These are phyloP conservation scores for Pythium rishiriense DNA, from an alignment of 352 stramenopile species.

Conservation along the genomic window DNA sequence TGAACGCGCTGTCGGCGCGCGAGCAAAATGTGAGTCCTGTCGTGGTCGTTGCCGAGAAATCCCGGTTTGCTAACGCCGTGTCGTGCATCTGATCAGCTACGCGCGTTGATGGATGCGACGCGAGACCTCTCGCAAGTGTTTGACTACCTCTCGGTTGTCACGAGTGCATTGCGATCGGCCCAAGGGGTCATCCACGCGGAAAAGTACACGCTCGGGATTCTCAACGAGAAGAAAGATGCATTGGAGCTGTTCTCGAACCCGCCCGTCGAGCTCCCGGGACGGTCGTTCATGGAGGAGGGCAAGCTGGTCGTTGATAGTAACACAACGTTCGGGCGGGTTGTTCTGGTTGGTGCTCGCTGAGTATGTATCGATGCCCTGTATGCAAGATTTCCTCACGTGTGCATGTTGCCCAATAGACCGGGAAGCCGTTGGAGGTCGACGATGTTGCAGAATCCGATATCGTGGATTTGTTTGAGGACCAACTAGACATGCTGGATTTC, in stretches of 20 bases:
- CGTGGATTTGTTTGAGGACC: constrained; percentile 65
- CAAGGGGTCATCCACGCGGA: constrained; percentile 52
- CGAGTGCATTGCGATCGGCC: constrained; percentile 50
- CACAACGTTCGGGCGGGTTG: constrained; percentile 69
- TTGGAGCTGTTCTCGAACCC: constrained; percentile 68
- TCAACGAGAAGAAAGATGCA: constrained; percentile 64
- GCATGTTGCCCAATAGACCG: constrained; percentile 35
- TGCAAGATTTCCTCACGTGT: neutral
- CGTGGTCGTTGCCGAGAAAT: neutral
- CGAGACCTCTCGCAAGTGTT: constrained; percentile 60
- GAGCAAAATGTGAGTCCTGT: constrained; percentile 42
- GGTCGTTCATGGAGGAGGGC: constrained; percentile 60
- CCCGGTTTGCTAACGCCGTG: too few relatives aligned
- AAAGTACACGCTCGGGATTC: constrained; percentile 58
- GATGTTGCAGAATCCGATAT: constrained; percentile 54
- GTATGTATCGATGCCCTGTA: neutral
- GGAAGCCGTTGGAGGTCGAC: constrained; percentile 48
- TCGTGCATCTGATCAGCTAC: too few relatives aligned
- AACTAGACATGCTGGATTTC: constrained; percentile 68
- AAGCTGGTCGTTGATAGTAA: constrained; percentile 52
- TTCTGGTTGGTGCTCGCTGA: constrained; percentile 31
- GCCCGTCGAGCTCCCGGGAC: constrained; percentile 42
- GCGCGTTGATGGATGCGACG: constrained; percentile 60
- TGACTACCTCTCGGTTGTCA: constrained; percentile 52
- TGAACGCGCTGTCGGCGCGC: constrained; percentile 46